Conservation (phyloP, 140 eudicot species). For the Stevia rebaudiana region DNA sequence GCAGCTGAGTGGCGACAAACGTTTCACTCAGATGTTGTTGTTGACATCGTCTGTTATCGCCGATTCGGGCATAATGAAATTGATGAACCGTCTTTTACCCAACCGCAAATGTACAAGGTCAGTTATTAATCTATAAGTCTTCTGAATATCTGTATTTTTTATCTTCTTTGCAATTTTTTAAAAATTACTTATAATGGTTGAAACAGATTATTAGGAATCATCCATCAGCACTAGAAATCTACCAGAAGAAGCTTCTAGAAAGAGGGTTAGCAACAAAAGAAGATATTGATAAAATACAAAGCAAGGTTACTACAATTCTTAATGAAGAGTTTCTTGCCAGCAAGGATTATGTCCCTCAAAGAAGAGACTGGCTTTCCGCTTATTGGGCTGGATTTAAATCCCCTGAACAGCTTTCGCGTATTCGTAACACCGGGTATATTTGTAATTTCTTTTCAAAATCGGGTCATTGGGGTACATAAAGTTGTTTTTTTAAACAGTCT, state of each 20-base stretch:
- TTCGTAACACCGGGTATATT: conserved; percentile 89
- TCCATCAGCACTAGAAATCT: conserved; percentile 78
- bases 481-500: neutral
- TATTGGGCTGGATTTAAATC: conserved; percentile 91
- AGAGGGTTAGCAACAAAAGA: conserved; percentile 69
- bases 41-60: conserved; percentile 89
- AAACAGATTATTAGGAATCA: conserved; percentile 76
- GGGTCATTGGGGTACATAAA: neutral
- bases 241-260: conserved; percentile 74
- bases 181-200: conserved; percentile 13
- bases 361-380: conserved; percentile 99
- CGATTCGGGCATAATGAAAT: conserved; percentile 98
- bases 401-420: conserved; percentile 92
- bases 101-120: conserved; percentile 94
- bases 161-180: neutral
- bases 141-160: neutral
- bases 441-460: neutral
- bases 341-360: conserved; percentile 78
- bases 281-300: conserved; percentile 67
- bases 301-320: conserved; percentile 66
- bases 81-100: conserved; percentile 97
- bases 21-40: conserved; percentile 91
- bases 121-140: neutral
- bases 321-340: conserved; percentile 92
- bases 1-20: conserved; percentile 99